Base-by-base conservation (phyloP, 2,329 filamentous ascomycete species). In the Talaromyces funiculosus region DNA sequence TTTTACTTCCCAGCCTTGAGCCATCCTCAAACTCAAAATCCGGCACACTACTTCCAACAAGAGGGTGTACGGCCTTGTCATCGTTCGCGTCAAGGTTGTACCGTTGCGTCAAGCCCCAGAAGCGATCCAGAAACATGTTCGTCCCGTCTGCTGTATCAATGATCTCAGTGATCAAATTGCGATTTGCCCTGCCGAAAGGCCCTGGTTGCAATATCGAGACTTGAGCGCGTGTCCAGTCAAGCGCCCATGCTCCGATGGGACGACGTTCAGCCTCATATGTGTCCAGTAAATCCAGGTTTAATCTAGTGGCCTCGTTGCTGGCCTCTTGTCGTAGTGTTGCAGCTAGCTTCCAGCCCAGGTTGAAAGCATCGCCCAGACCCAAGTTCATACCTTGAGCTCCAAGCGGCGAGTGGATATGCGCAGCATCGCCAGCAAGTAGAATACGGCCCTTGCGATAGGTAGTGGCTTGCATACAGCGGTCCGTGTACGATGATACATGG, bases 341-440 rank as follows among this genome's bases (percentile, higher is more conserved):
- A 2, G 74, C 78, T 12, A 84, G 73, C 66, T 84, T 84, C 81
- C 81, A 84, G 3, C 82, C 82, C 55, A 84, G 75, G 64, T 84
- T 84, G 66, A 82, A 80, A 31, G 76, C 62, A 63, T 86, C 84
- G 63, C 86, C 84, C 57, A 86, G 69, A 6, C 70, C 69, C 18
- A 68, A 64, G 57, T 73, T 74, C 69, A 74, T 22, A 10, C 61
- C 62, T 59, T 67, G 62, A 58, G 62, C 65, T 14, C 65, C 64
- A 3, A 66, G 58, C 2, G 65, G 64, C 8, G 64, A 63, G 53
- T 66, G 64, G 22, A 66, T 65, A 33, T 65, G 65, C 18, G 65
- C 64, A 3, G 61, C 62, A 40, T 66, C 65, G 6, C 65, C 64
- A 31, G 63, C 64, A 4, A 66, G 60, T 18, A 66, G 56, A 42